Conservation (phyloP, 441 rosid species). For the Erodium moschatum region DNA sequence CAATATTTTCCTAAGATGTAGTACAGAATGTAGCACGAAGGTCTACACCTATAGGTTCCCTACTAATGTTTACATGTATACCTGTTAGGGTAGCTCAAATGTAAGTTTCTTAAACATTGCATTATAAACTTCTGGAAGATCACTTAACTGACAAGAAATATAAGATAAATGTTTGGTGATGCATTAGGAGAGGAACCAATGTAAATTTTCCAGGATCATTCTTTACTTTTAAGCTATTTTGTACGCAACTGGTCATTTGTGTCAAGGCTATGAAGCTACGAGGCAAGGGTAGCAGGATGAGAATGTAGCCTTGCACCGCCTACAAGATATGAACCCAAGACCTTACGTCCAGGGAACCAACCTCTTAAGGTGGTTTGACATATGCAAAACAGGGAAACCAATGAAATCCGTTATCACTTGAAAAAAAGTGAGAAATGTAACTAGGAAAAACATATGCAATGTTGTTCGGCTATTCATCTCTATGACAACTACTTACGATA, state of each 20-base stretch:
- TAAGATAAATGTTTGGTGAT: background rate
- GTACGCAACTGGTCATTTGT: background rate
- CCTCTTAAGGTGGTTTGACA: background rate
- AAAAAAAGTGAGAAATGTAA: background rate
- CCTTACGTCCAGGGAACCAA: background rate
- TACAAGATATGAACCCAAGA: background rate
- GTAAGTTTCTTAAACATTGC: background rate
- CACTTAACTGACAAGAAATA: background rate
- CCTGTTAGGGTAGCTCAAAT: slow-evolving; percentile 1
- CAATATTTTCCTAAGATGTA: background rate
- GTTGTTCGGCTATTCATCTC: too few species aligned
- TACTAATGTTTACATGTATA: slow-evolving; percentile 1
- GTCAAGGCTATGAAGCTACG: background rate
- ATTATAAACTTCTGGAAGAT: background rate
- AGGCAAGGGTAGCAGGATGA: background rate
- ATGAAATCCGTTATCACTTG: too few species aligned
- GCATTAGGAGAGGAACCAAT: background rate
- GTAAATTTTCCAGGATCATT: background rate
- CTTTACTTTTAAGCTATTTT: background rate
- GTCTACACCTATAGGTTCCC: background rate
- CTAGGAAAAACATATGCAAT: background rate
- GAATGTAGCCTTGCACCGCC: background rate
- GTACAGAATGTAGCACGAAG: background rate
- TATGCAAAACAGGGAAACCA: background rate
- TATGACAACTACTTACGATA: too few species aligned